Conservation (phyloP, 345 rosid species). For the Gossypium ekmanianum region DNA sequence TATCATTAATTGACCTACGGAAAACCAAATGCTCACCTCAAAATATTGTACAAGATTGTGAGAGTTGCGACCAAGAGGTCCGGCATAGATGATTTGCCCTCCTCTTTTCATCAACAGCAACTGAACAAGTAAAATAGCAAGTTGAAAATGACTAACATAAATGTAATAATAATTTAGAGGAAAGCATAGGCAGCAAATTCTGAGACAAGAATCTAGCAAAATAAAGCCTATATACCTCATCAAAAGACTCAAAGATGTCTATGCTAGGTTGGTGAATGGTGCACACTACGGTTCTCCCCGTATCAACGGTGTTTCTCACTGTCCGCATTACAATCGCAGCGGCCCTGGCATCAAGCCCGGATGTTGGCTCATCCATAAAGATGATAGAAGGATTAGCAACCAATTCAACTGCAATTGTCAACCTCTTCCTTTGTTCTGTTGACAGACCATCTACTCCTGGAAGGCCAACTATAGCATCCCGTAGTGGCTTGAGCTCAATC, state of each 20-base stretch:
- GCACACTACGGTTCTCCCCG: slow-evolving; percentile 84
- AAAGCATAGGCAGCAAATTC: not conserved
- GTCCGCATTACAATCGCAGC: slow-evolving; percentile 91
- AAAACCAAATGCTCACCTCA: slow-evolving; percentile 36
- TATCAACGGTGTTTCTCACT: slow-evolving; percentile 74
- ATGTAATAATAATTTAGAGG: not conserved
- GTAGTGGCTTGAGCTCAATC: slow-evolving; percentile 40
- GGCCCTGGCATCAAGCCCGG: slow-evolving; percentile 87
- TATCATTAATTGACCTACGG: not conserved
- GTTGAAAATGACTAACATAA: not conserved
- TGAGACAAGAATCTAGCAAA: not conserved
- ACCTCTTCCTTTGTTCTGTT: slow-evolving; percentile 66
- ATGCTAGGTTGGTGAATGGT: slow-evolving; percentile 93
- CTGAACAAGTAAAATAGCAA: slow-evolving; percentile 26
- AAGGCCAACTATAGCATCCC: slow-evolving; percentile 41
- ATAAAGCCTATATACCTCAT: slow-evolving; percentile 43
- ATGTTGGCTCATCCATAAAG: slow-evolving; percentile 87
- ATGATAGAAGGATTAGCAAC: slow-evolving; percentile 82
- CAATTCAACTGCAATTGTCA: slow-evolving; percentile 73
- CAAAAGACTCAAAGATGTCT: slow-evolving; percentile 81
- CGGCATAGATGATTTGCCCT: slow-evolving; percentile 68
- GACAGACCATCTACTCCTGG: slow-evolving; percentile 64
- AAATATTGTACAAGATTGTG: slow-evolving; percentile 56
- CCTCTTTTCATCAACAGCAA: slow-evolving; percentile 73
- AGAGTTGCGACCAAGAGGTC: slow-evolving; percentile 62